Percentiles rank a stretch among this genome's conserved stretches.
Conservation (phyloP, 73 alveolate genomes). For the Diophrys appendiculata region DNA sequence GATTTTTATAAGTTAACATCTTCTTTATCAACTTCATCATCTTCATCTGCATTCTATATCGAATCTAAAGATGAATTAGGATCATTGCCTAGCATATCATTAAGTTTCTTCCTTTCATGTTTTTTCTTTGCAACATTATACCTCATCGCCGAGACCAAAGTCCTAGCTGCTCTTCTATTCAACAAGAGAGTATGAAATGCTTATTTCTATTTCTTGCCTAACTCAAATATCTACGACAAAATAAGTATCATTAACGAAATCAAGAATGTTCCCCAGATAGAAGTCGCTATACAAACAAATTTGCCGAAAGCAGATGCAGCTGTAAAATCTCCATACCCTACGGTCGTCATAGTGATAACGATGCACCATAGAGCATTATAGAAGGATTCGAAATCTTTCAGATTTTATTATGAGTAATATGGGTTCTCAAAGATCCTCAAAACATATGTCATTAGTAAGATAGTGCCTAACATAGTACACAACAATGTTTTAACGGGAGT, state of each 20-base stretch:
- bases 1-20: background rate
- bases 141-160: constrained; percentile 45
- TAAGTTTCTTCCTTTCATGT: background rate
- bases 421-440: constrained; percentile 52
- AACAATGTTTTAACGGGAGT: constrained; percentile 50
- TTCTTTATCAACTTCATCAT: background rate
- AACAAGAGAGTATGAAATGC: constrained; percentile 45
- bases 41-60: background rate
- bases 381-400: constrained; percentile 33
- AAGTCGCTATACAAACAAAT: constrained; percentile 46
- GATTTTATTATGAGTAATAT: constrained; percentile 24
- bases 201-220: constrained; percentile 11
- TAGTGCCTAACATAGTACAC: constrained; percentile 14
- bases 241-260: constrained; percentile 67
- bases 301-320: constrained; percentile 71
- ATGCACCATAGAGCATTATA: constrained; percentile 51
- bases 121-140: constrained; percentile 24
- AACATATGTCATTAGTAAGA: constrained; percentile 36
- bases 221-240: constrained; percentile 21
- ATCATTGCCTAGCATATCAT: too few species aligned
- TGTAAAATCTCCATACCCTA: constrained; percentile 79
- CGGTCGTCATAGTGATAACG: constrained; percentile 72
- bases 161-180: constrained; percentile 45
- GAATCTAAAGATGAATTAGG: too few species aligned
- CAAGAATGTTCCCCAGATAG: constrained; percentile 78